phyloP scores from a whole-genome alignment of 2,329 filamentous ascomycete species.

The Microdochium trichocladiopsis region DNA sequence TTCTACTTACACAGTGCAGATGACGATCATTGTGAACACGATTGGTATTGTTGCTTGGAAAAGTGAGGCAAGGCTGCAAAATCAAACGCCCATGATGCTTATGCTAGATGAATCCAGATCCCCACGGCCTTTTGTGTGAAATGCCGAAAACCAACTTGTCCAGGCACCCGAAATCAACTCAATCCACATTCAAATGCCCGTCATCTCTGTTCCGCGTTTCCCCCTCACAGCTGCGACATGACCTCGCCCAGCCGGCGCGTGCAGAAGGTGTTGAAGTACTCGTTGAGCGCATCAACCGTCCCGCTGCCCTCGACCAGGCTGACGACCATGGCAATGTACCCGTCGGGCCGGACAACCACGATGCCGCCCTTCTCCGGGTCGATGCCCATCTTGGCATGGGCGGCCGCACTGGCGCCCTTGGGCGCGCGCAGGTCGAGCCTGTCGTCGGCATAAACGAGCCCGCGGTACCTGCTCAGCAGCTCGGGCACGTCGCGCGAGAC shows the following conservation, averaged over 20 bases:
- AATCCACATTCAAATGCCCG: too few species aligned
- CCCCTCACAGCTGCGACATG: constrained; percentile 27
- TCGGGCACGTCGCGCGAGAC: constrained; percentile 64
- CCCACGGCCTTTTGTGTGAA: too few species aligned
- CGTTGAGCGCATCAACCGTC: constrained; percentile 75
- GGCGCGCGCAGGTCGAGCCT: constrained; percentile 65
- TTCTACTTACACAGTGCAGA: too few species aligned
- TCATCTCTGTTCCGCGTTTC: too few species aligned
- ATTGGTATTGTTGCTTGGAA: too few species aligned
- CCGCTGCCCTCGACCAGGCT: constrained; percentile 67
- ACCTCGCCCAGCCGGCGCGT: constrained; percentile 47
- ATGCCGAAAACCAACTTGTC: too few species aligned
- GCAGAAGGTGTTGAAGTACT: constrained; percentile 71
- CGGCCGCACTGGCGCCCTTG: constrained; percentile 57
- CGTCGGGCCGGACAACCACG: constrained; percentile 79
- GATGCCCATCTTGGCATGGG: constrained; percentile 83
- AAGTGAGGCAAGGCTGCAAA: too few species aligned
- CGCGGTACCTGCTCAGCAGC: constrained; percentile 66
- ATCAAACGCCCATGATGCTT: too few species aligned
- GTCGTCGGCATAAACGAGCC: constrained; percentile 84
- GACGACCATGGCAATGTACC: constrained; percentile 75
- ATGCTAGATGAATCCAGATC: too few species aligned
- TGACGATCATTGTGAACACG: too few species aligned
- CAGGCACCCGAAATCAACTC: too few species aligned
- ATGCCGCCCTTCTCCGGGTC: constrained; percentile 67